phyloP scores from a whole-genome alignment of 139 green algal species.

The Microglena sp. region DNA sequence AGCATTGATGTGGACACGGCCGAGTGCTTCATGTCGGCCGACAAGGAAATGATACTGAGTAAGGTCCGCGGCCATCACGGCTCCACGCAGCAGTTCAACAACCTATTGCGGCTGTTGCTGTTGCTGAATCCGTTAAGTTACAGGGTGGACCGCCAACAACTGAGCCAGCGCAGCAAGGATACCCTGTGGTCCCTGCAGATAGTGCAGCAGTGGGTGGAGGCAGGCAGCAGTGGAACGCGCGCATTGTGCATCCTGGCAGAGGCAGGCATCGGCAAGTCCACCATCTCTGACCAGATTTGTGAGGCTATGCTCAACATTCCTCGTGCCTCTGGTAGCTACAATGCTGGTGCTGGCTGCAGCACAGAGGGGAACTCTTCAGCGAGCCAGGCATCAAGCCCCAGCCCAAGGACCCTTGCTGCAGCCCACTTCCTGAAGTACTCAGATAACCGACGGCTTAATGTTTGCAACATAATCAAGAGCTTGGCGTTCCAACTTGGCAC shows the following conservation, averaged over 20 bases:
- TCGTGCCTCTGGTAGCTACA: neutral
- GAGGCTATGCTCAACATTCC: neutral
- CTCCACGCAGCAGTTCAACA: neutral
- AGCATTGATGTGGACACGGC: neutral
- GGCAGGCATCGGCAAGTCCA: neutral
- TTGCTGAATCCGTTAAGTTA: conserved; percentile 1
- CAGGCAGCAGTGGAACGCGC: neutral
- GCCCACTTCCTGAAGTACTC: neutral
- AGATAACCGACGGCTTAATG: neutral
- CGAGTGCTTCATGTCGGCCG: neutral
- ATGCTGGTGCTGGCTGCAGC: neutral
- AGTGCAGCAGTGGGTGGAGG: neutral
- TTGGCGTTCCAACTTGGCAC: neutral
- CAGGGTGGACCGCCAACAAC: neutral
- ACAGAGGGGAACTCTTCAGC: neutral
- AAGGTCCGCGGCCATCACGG: neutral
- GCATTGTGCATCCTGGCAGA: neutral
- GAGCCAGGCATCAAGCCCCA: neutral
- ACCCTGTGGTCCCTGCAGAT: neutral
- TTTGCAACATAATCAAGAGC: neutral
- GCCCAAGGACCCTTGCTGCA: neutral
- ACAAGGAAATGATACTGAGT: neutral
- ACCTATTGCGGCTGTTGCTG: neutral
- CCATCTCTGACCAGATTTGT: neutral
- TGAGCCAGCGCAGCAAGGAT: neutral